Percentiles rank a stretch among this genome's conserved stretches.
phyloP scores from a whole-genome alignment of 2,329 filamentous ascomycete genomes.

The Hymenoscyphus scutula region DNA sequence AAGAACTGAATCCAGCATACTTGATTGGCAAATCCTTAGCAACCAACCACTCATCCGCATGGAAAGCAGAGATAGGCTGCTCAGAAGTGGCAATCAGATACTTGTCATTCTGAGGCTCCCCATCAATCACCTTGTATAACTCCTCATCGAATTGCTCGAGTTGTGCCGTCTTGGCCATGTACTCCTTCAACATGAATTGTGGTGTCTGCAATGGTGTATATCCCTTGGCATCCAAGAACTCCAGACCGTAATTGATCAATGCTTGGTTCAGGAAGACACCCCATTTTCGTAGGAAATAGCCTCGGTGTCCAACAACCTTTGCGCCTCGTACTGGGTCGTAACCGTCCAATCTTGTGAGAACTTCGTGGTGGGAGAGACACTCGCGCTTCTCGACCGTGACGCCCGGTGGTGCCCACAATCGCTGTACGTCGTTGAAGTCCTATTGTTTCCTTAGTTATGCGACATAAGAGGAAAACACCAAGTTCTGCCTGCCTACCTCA shows the following conservation, averaged over 20 bases:
- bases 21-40: constrained; percentile 85
- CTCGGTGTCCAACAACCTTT: constrained; percentile 91
- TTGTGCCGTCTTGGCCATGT: constrained; percentile 98
- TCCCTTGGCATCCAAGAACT: constrained; percentile 79
- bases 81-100: constrained; percentile 78
- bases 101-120: constrained; percentile 86
- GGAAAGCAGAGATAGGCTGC: constrained; percentile 89
- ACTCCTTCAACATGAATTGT: constrained; percentile 90
- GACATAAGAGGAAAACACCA: not conserved
- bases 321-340: constrained; percentile 91
- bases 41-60: constrained; percentile 90
- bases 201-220: constrained; percentile 84
- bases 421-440: constrained; percentile 77
- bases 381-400: constrained; percentile 71
- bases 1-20: constrained; percentile 88
- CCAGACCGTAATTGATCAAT: constrained; percentile 89
- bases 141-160: constrained; percentile 97
- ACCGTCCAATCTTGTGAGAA: constrained; percentile 81
- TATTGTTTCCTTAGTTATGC: constrained; percentile 26
- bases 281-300: constrained; percentile 88
- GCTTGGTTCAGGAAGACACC: constrained; percentile 91
- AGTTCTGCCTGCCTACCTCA: constrained; percentile 52
- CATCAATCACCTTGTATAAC: constrained; percentile 92
- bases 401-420: constrained; percentile 78
- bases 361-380: constrained; percentile 89